Evolutionary conservation across 345 rosid species (phyloP), one percentile per base, ranked within the genome.

Genomic region (Camelina neglecta): DNA sequence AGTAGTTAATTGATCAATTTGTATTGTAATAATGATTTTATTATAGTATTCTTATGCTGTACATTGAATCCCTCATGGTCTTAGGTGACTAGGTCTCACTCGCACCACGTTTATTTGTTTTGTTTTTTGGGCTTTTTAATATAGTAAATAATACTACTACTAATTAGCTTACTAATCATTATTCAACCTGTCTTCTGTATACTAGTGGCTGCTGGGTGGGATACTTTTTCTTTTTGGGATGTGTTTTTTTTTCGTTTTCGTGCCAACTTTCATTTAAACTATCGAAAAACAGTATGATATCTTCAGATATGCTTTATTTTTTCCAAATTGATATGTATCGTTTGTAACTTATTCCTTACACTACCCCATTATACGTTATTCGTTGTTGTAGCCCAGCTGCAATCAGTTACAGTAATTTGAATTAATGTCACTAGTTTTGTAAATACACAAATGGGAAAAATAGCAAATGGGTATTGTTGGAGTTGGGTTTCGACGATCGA

Each of bases 161-260:
- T 26, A 26, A 26, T 26, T 26, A 26, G 29, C 29, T 26, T 3
- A 45, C 15, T 7, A 45, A 15, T 39, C 47, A 48, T 74, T 65
- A 48, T 74, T 65, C 42, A 57, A 57, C 23, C 11, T 48, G 72
- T 44, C 36, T 35, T 48, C 5, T 35, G 42, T n/a, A 12, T 38
- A 74, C 66, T 48, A 66, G 44, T 48, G 44, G 44, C 53, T 47
- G 45, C 54, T 47, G 33, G 65, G 60, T 66, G 60, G 60, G 60
- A 51, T 39, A 38, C 53, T 66, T 74, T 67, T 66, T 67, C 73
- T 24, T 36, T 36, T 67, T 73, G 39, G 24, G 63, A 42, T 64
- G 13, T 6, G n/a, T 50, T 65, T 42, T 26, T 2, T 51, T 31
- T 13, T 49, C 55, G 29, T 39, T 3, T 51, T 54, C 15, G 55